Base-by-base conservation (phyloP, 1,284 basidiomycete species). In the Cutaneotrichosporon cavernicola region DNA sequence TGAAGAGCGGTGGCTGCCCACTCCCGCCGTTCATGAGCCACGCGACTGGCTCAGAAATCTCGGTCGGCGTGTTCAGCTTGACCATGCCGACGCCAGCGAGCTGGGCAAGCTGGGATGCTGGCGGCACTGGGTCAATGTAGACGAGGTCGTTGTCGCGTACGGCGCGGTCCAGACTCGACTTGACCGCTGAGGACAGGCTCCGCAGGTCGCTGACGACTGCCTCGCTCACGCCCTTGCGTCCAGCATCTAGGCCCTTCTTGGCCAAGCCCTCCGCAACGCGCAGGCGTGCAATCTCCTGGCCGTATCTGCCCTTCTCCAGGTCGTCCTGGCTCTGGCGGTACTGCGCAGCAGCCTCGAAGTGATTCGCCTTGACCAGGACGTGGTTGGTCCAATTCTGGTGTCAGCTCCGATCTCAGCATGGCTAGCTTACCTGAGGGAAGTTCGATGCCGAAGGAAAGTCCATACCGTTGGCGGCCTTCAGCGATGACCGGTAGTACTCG, bases 101-200 rank as follows among this genome's bases (percentile, higher is more conserved):
- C 0, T 85, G 76, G 0, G 89, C 80, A 5, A 97, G 84, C 32
- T 88, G 84, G 2, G 90, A 86, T 1, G 86, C 74, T 0, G 91
- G 82, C 0, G 93, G 94, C 0, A 97, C 85, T 53, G 91, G 88
- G 63, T 92, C 86, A 70, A 97, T 91, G 80, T 99, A 99, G 59
- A 99, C 97, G 6, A 98, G 83, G 77, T 97, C 91, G 74, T 99
- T 99, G 78, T 99, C 97, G 32, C 91, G 86, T 66, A 90, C 87
- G 0, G 95, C 92, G 16, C 91, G 85, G 3, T 83, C 80, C 22
- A 84, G 72, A 26, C 82, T 80, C 4, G 80, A 71, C 30, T 78
- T 73, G 38, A 92, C 77, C 43, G 87, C 87, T 53, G 85, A 88
- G 72, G 90, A 86, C 21, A 97, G 83, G 22, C 84, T 87, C 73